A percentile compares a stretch with the other conserved stretches of the same genome.
Evolutionary conservation across 306 rosid species (phyloP).

Genomic region (Herpetospermum pedunculosum): DNA sequence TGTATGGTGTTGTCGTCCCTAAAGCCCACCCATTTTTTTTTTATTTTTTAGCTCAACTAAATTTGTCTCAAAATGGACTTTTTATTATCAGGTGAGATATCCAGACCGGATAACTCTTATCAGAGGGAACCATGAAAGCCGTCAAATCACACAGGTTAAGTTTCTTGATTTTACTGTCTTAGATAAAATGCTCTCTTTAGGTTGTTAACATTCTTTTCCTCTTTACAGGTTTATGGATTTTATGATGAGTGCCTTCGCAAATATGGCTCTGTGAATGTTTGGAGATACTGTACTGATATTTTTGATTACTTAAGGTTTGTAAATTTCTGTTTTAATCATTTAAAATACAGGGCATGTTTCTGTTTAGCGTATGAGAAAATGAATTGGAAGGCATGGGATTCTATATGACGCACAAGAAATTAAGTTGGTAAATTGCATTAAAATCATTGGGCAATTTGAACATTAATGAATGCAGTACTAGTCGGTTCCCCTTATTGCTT

Average conservation of each 20-base stretch:
- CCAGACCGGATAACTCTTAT: conserved; percentile 98
- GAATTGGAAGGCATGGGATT: background rate
- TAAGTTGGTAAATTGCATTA: background rate
- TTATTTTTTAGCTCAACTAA: conserved; percentile 1
- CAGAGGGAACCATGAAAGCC: conserved; percentile 99
- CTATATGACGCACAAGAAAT: background rate
- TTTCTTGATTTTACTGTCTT: conserved; percentile 7
- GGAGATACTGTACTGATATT: conserved; percentile 99
- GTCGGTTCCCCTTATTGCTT: conserved; percentile 4
- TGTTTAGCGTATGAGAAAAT: background rate
- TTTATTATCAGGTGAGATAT: conserved; percentile 72
- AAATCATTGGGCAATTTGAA: background rate
- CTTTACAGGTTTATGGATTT: conserved; percentile 92
- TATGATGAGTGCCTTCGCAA: conserved; percentile 98
- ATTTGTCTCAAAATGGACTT: conserved; percentile 14
- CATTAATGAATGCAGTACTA: background rate
- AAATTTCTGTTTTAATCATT: conserved; percentile 8
- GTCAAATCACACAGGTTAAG: conserved; percentile 96
- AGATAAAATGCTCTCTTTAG: conserved; percentile 8
- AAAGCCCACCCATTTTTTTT: background rate
- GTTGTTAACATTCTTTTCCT: conserved; percentile 26
- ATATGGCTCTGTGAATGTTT: conserved; percentile 95
- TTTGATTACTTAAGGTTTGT: conserved; percentile 88
- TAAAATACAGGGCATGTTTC: background rate
- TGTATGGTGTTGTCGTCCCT: background rate